Evolutionary conservation across 1,284 basidiomycete genomes (phyloP), one percentile per base, ranked within the genome.

Genomic region (Phellinidium pouzarii): DNA sequence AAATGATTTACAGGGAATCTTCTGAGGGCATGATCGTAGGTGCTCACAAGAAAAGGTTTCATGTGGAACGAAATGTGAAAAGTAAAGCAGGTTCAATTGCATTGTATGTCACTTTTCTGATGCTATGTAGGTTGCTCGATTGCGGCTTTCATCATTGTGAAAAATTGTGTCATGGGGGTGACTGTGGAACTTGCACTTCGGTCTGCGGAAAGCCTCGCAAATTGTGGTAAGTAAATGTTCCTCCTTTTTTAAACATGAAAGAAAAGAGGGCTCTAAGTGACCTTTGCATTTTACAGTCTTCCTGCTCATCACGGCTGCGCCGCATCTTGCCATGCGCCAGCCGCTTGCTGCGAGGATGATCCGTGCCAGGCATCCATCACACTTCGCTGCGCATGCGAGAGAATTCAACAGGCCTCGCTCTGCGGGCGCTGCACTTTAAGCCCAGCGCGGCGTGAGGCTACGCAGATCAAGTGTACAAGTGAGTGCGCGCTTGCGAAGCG

Each of bases 91-190:
- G 27, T 37, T 49, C 26, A 2, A 19, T 22, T 17, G 52, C 31
- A 26, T 55, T 17, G 19, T 1, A 34, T 55, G 54, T 52, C 20
- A 14, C 42, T 56, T 23, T 37, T 27, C 23, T 38, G 48, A 34
- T 29, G 26, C n/a, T 48, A 50, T 11, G 22, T 44, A 84, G 80
- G 57, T 70, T 87, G 3, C 70, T 94, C 29, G 68, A 71, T 0
- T 96, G 93, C 61, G 93, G 93, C 1, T 91, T 85, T 64, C 94
- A 96, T 65, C 79, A 77, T 23, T 96, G 93, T 65, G 80, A 86
- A 54, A 77, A 82, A 54, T 62, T 76, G 0, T 96, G 93, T 64
- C 94, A 96, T 62, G 69, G 76, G 0, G 89, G 82, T 44, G 78
- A 78, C 2, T 95, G 93, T 63, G 90, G 90, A 2, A 54, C 74